phyloP scores from a whole-genome alignment of 1,284 basidiomycete species.

The Cryptococcus deneoformans region DNA sequence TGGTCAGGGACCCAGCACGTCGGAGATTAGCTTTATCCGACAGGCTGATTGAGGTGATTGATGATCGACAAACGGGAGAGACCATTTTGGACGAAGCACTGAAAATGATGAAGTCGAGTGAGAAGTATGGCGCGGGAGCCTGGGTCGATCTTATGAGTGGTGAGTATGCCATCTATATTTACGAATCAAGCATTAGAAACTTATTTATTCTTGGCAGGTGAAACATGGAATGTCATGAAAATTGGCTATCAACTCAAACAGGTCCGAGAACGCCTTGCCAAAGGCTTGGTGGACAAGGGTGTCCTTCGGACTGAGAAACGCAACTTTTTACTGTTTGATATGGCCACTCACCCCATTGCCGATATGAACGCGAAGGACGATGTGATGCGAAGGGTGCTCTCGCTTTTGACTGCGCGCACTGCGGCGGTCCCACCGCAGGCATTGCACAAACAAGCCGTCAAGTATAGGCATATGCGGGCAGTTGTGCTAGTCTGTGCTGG shows the following conservation, averaged over 20 bases:
- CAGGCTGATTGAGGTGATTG: conserved; percentile 83
- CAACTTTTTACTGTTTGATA: conserved; percentile 96
- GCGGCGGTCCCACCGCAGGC: conserved; percentile 70
- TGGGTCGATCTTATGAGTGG: conserved; percentile 94
- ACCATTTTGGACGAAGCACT: conserved; percentile 94
- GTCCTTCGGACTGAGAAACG: conserved; percentile 95
- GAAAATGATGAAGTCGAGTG: conserved; percentile 78
- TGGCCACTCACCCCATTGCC: conserved; percentile 94
- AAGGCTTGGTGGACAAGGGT: conserved; percentile 95
- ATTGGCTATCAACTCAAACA: conserved; percentile 97
- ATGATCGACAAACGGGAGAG: conserved; percentile 87
- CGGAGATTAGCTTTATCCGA: conserved; percentile 74
- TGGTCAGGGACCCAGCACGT: conserved; percentile 78
- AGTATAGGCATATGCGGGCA: conserved; percentile 74
- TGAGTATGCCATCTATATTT: conserved; percentile 48
- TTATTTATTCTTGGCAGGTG: conserved; percentile 57
- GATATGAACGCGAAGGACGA: conserved; percentile 85
- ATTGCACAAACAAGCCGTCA: conserved; percentile 67
- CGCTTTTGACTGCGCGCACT: conserved; percentile 77
- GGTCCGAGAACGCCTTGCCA: conserved; percentile 93
- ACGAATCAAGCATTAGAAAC: background rate
- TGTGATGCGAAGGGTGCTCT: conserved; percentile 69
- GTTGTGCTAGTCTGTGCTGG: conserved; percentile 81
- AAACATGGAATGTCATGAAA: conserved; percentile 99
- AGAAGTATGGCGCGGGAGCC: conserved; percentile 81